A percentile compares a stretch with the other conserved stretches of the same genome.
Conservation (phyloP, 2,329 filamentous ascomycete species). For the Alternaria longipes region DNA sequence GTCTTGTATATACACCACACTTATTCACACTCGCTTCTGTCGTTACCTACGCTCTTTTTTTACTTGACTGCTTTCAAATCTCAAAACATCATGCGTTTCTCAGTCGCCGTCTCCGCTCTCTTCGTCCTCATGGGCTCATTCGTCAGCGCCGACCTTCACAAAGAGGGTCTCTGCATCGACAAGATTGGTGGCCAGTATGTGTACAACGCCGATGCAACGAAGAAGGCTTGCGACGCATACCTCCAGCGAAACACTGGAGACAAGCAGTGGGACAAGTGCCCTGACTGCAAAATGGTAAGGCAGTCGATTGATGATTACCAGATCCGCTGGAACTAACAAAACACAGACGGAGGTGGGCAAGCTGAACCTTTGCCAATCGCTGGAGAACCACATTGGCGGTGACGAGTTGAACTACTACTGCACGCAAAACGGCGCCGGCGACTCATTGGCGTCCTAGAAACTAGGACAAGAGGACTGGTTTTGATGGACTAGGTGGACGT, state of each 20-base stretch:
- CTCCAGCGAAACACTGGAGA: conserved; percentile 36
- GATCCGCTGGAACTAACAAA: conserved; percentile 1
- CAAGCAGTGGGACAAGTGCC: conserved; percentile 40
- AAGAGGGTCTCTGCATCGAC: conserved; percentile 32
- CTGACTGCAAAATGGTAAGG: conserved; percentile 39
- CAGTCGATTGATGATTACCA: not conserved
- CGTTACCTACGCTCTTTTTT: not conserved
- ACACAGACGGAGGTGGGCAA: conserved; percentile 27
- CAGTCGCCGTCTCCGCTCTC: conserved; percentile 22
- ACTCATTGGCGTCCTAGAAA: conserved; percentile 18
- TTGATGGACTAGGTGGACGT: not conserved
- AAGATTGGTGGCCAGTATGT: conserved; percentile 26
- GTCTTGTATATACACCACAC: conserved; percentile 11
- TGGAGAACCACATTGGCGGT: conserved; percentile 38
- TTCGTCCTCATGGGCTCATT: conserved; percentile 25
- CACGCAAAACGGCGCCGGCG: conserved; percentile 29
- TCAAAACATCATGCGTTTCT: conserved; percentile 28
- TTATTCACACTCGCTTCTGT: conserved; percentile 1
- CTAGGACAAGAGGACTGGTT: not conserved
- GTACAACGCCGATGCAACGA: conserved; percentile 37
- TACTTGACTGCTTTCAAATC: not conserved
- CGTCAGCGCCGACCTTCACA: conserved; percentile 32
- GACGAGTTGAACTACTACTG: conserved; percentile 43
- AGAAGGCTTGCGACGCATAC: conserved; percentile 32
- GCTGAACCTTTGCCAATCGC: conserved; percentile 34